Evolutionary conservation across 2,329 filamentous ascomycete species (phyloP).

Genomic region (Aspergillus carbonarius): DNA sequence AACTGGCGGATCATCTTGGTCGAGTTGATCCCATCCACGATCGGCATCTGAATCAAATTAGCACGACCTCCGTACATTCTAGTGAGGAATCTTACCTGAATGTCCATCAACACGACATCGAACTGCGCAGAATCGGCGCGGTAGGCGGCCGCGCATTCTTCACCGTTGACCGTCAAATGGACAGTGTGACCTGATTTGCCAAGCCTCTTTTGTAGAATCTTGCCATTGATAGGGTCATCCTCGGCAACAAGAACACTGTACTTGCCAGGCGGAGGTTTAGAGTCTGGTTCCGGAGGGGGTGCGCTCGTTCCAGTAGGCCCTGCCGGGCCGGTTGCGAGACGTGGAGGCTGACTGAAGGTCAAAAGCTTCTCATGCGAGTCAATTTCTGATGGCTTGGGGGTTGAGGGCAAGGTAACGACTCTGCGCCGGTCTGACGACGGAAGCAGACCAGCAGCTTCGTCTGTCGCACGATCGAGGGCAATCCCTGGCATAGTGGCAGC

Average conservation of each 20-base stretch:
- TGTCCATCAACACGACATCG: slow-evolving; percentile 88
- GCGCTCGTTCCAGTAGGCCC: neutral
- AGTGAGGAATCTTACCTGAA: slow-evolving; percentile 65
- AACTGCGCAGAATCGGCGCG: slow-evolving; percentile 62
- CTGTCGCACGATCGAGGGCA: neutral
- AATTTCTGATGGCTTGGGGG: neutral
- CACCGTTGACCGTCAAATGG: slow-evolving; percentile 73
- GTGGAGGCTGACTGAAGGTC: neutral
- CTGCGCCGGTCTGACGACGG: neutral
- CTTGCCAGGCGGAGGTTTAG: neutral
- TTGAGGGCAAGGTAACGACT: neutral
- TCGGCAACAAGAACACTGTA: slow-evolving; percentile 71
- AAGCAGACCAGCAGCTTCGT: neutral
- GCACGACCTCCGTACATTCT: neutral
- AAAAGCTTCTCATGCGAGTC: neutral
- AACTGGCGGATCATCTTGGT: slow-evolving; percentile 79
- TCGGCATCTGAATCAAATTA: slow-evolving; percentile 71
- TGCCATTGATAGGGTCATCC: slow-evolving; percentile 85
- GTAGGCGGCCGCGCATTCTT: slow-evolving; percentile 76
- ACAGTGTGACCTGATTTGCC: slow-evolving; percentile 74
- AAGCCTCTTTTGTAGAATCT: slow-evolving; percentile 75
- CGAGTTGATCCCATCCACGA: slow-evolving; percentile 81
- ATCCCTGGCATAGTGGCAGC: slow-evolving; percentile 21
- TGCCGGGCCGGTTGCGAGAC: neutral
- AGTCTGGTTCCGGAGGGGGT: neutral